Conservation (phyloP, 257 asterid genomes). For the Capsicum chinense region DNA sequence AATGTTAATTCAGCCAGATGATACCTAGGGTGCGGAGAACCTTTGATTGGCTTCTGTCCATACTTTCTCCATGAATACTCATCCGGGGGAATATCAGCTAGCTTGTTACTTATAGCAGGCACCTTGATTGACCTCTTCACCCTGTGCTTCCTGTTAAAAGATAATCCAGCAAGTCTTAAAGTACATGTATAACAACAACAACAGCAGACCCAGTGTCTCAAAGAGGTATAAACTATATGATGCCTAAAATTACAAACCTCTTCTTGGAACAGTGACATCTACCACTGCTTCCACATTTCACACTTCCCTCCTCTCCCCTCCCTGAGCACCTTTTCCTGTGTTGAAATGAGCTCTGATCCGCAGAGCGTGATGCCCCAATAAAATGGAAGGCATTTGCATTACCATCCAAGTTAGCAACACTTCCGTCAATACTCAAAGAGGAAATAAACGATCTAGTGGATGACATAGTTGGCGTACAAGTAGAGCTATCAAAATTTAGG, state of each 20-base stretch:
- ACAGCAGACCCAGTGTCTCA: not conserved
- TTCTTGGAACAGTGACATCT: slow-evolving; percentile 93
- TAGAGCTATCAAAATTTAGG: slow-evolving; percentile 78
- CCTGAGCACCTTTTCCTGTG: slow-evolving; percentile 79
- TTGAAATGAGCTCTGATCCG: slow-evolving; percentile 71
- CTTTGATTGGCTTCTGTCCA: slow-evolving; percentile 84
- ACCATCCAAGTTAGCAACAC: slow-evolving; percentile 74
- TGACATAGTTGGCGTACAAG: slow-evolving; percentile 86
- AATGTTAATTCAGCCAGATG: not conserved
- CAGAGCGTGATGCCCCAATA: slow-evolving; percentile 72
- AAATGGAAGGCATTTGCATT: slow-evolving; percentile 61
- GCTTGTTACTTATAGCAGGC: slow-evolving; percentile 76
- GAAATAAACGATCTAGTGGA: slow-evolving; percentile 84
- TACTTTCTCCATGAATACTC: slow-evolving; percentile 84
- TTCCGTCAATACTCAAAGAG: slow-evolving; percentile 83
- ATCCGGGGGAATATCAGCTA: slow-evolving; percentile 78
- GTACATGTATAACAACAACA: not conserved
- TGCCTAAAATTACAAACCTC: slow-evolving; percentile 53
- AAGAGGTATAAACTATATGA: not conserved
- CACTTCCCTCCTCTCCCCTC: slow-evolving; percentile 85
- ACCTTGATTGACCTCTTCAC: slow-evolving; percentile 68
- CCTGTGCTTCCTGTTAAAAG: slow-evolving; percentile 62
- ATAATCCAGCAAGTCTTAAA: slow-evolving; percentile 3
- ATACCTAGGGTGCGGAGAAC: slow-evolving; percentile 85
- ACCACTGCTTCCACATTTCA: slow-evolving; percentile 83